Base-by-base conservation (phyloP, 768 basidiomycete species). In the Ephemerocybe angulata region DNA sequence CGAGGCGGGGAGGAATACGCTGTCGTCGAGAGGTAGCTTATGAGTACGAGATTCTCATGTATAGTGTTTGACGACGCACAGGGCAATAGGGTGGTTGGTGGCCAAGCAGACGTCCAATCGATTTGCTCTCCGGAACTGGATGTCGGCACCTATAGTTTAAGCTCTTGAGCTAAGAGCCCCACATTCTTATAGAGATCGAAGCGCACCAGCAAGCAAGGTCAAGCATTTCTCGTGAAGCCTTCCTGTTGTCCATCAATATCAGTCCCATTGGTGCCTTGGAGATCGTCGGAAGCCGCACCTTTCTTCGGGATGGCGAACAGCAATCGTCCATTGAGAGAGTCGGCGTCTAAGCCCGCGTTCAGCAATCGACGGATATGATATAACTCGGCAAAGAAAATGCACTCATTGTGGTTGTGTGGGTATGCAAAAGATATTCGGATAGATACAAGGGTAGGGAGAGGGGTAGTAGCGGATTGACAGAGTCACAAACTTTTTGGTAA, bases 251-350 rank as follows among this genome's bases (percentile, higher is more conserved):
- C 50, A 44, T 54, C 30, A 38, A 37, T 33, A 35, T 41, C 17
- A 44, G 25, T n/a, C 52, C 33, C 27, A 42, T 29, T 52, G 41
- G 50, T 37, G 17, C 40, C 42, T 46, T 40, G 40, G 48, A 33
- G 46, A 55, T 37, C 19, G 50, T 10, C 38, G 17, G 44, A 27
- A 63, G 60, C n/a, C n/a, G 44, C 59, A 87, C 96, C 96, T 83
- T 98, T 99, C 78, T 98, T 98, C 1, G 96, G 96, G 62, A 99
- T 91, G 8, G 95, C 96, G 62, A 99, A 96, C 35, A 99, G 77
- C 57, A 96, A 66, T 40, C 94, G 84, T 44, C 92, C 93, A 57
- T 91, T 80, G 52, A 98, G 79, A 19, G 86, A 73, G 60, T 93
- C 90, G n/a, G 80, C 67, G 68, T 93, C 86, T 83, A 60, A 22